phyloP scores from a whole-genome alignment of 1,139 yeast species.

The Taphrina populina region DNA sequence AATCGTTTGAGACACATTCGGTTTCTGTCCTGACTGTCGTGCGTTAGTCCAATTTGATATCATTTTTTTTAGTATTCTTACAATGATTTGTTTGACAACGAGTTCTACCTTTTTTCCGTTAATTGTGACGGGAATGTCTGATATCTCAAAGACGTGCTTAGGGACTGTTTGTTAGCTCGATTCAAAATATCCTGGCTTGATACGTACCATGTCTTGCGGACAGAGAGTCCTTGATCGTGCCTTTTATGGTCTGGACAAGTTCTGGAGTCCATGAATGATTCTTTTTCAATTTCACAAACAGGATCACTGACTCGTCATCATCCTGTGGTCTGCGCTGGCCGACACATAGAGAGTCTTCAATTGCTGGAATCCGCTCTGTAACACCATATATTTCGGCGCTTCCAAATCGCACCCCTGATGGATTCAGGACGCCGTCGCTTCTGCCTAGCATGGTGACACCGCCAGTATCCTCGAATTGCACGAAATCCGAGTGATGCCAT shows the following conservation, averaged over 20 bases:
- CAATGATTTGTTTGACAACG: slow-evolving; percentile 38
- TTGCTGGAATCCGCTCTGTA: slow-evolving; percentile 36
- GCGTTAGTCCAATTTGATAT: not conserved
- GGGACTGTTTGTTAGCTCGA: slow-evolving; percentile 34
- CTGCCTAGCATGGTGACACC: slow-evolving; percentile 40
- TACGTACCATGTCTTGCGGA: slow-evolving; percentile 39
- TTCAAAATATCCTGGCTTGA: not conserved
- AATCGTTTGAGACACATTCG: slow-evolving; percentile 39
- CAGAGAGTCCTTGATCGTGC: slow-evolving; percentile 37
- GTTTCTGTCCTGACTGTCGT: slow-evolving; percentile 33
- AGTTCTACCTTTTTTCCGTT: slow-evolving; percentile 41
- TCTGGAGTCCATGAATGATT: slow-evolving; percentile 31
- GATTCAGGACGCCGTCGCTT: slow-evolving; percentile 41
- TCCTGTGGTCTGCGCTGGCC: slow-evolving; percentile 39
- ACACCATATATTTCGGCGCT: slow-evolving; percentile 40
- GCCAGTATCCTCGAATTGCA: slow-evolving; percentile 37
- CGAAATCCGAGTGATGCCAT: slow-evolving; percentile 41
- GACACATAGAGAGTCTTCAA: slow-evolving; percentile 40
- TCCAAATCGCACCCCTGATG: slow-evolving; percentile 40
- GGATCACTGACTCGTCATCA: slow-evolving; percentile 39
- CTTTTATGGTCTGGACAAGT: slow-evolving; percentile 33
- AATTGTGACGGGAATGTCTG: slow-evolving; percentile 40
- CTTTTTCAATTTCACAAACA: slow-evolving; percentile 38
- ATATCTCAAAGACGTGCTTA: slow-evolving; percentile 37
- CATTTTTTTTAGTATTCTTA: not conserved